Percentiles rank a stretch among this genome's conserved stretches.
These are phyloP conservation scores for Penstemon eatonii DNA, from an alignment of 257 asterid genomes.

Conservation along the genomic window DNA sequence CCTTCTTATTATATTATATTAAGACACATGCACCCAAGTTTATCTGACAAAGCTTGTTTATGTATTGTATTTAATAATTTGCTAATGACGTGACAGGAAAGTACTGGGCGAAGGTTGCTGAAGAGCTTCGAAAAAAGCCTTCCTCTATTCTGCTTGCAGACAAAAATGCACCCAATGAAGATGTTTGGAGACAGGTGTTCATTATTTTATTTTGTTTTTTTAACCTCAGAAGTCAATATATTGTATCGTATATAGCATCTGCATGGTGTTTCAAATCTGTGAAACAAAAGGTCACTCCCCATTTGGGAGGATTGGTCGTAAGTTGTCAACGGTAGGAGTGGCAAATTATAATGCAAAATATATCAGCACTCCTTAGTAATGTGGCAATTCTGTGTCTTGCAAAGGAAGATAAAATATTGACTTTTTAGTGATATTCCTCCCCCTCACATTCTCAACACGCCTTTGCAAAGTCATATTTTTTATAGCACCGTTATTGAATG, in stretches of 20 bases:
- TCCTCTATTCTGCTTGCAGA: conserved; percentile 90
- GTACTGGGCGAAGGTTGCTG: conserved; percentile 87
- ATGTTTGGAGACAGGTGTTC: conserved; percentile 87
- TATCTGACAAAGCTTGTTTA: neutral
- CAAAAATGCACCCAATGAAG: conserved; percentile 97
- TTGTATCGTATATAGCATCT: neutral
- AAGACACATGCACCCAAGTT: neutral
- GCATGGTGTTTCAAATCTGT: no score
- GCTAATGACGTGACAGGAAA: conserved; percentile 48
- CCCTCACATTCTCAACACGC: no score
- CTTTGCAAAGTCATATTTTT: no score
- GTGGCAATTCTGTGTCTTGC: no score
- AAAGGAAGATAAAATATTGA: no score
- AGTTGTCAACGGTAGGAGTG: no score
- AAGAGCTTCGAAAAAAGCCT: conserved; percentile 74
- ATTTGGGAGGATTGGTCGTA: no score
- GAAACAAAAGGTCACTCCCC: no score
- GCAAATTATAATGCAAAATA: no score
- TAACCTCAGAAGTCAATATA: neutral
- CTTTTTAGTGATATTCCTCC: no score
- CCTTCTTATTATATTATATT: neutral
- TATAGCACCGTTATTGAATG: no score
- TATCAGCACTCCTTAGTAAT: no score
- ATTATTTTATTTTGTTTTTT: conserved; percentile 25
- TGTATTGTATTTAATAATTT: neutral